A percentile compares a stretch with the other conserved stretches of the same genome.
Evolutionary conservation across 2,329 filamentous ascomycete genomes (phyloP).

Genomic region (Penicillium sp.): DNA sequence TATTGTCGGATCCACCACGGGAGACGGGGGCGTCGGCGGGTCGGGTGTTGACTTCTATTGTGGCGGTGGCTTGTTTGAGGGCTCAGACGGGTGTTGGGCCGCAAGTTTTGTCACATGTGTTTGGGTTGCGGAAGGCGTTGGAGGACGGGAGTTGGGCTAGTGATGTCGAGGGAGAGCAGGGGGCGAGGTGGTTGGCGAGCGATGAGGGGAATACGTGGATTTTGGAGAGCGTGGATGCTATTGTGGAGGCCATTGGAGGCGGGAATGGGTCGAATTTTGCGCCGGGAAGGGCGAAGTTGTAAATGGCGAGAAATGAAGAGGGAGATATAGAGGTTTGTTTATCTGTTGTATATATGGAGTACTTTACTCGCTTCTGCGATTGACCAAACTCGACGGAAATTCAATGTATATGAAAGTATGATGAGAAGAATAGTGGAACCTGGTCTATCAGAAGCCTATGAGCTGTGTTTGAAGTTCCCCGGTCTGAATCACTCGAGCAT

Average conservation of each 20-base stretch:
- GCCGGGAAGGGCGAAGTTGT: constrained; percentile 48
- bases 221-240: constrained; percentile 62
- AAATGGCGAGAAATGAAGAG: not conserved
- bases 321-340: not conserved
- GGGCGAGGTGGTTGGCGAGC: constrained; percentile 63
- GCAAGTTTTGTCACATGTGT: constrained; percentile 79
- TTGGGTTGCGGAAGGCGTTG: constrained; percentile 75
- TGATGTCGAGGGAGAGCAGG: constrained; percentile 53
- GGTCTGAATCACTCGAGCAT: not conserved
- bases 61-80: constrained; percentile 74
- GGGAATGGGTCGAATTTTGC: constrained; percentile 60
- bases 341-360: not conserved
- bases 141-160: constrained; percentile 59
- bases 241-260: constrained; percentile 57
- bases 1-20: constrained; percentile 68
- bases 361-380: not conserved
- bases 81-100: constrained; percentile 81
- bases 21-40: constrained; percentile 60
- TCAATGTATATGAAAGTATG: not conserved
- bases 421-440: not conserved
- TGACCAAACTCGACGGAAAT: not conserved
- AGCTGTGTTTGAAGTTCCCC: too few relatives aligned
- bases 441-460: not conserved
- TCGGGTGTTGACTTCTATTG: constrained; percentile 70
- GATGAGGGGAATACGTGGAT: constrained; percentile 70